These are phyloP conservation scores for Solanum tacnaense DNA, from an alignment of 257 asterid genomes.

Conservation along the genomic window DNA sequence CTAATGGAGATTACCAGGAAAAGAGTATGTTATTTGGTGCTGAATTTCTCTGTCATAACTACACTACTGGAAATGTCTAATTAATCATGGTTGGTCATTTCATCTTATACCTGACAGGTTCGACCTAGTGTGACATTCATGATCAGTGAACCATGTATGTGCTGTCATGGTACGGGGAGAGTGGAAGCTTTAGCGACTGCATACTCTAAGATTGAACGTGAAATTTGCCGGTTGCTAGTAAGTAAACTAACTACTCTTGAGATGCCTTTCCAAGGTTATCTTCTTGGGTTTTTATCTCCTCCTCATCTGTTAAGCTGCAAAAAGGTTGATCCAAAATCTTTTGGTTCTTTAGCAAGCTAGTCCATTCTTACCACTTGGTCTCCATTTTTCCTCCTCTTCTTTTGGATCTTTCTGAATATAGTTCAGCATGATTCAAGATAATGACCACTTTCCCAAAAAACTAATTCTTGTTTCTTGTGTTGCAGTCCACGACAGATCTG, in stretches of 20 bases:
- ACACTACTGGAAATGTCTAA: neutral
- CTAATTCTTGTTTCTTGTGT: conserved; percentile 2
- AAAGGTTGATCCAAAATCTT: neutral
- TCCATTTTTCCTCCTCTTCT: no score
- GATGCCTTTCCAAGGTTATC: neutral
- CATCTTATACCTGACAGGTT: conserved; percentile 43
- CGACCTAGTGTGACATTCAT: conserved; percentile 94
- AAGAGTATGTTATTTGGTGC: conserved; percentile 45
- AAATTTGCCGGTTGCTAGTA: conserved; percentile 58
- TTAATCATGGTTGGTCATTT: neutral
- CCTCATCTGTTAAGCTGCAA: neutral
- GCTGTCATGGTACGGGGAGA: conserved; percentile 91
- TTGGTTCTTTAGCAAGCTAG: neutral
- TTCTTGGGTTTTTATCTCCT: neutral
- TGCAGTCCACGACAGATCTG: conserved; percentile 63
- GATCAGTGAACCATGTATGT: conserved; percentile 92
- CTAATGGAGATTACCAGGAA: conserved; percentile 97
- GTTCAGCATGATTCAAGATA: neutral
- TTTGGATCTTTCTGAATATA: neutral
- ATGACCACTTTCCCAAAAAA: neutral
- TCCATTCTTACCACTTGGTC: neutral
- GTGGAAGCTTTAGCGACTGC: conserved; percentile 95
- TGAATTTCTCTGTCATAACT: neutral
- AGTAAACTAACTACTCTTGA: neutral
- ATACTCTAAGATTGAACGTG: conserved; percentile 88